Evolutionary conservation across 2,329 filamentous ascomycete genomes (phyloP).

Genomic region (Ascochyta lentis): DNA sequence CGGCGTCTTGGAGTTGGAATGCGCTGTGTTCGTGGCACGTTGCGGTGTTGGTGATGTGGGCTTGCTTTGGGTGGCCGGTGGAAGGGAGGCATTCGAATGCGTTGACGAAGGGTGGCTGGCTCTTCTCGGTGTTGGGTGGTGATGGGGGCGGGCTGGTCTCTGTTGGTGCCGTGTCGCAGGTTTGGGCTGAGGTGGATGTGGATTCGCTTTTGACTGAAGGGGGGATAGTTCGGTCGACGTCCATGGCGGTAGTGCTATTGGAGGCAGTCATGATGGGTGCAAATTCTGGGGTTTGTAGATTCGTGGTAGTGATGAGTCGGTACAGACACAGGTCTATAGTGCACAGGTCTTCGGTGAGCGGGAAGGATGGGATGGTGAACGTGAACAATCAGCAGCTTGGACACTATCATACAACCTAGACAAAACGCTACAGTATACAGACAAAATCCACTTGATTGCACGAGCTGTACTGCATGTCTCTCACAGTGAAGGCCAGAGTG

Average conservation of each 20-base stretch:
- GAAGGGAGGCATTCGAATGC: conserved; percentile 13
- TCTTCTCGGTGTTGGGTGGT: background rate
- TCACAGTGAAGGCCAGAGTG: background rate
- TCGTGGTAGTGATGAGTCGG: too few species aligned
- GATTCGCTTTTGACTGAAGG: background rate
- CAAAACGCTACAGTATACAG: too few species aligned
- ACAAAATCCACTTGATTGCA: too few species aligned
- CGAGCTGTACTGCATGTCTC: too few species aligned
- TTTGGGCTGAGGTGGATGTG: background rate
- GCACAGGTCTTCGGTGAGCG: background rate
- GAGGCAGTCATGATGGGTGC: background rate
- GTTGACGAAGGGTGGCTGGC: conserved; percentile 5
- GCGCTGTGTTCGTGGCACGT: background rate
- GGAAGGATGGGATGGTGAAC: background rate
- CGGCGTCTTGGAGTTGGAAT: conserved; percentile 24
- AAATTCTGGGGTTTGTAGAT: too few species aligned
- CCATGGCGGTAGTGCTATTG: background rate
- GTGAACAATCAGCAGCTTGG: background rate
- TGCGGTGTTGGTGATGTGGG: conserved; percentile 16
- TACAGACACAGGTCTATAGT: background rate
- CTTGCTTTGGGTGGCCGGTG: background rate
- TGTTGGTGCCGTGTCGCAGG: background rate
- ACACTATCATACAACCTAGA: too few species aligned
- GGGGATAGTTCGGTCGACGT: background rate
- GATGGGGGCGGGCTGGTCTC: background rate